Conservation (phyloP, 345 rosid species). For the Lepidium didymum region DNA sequence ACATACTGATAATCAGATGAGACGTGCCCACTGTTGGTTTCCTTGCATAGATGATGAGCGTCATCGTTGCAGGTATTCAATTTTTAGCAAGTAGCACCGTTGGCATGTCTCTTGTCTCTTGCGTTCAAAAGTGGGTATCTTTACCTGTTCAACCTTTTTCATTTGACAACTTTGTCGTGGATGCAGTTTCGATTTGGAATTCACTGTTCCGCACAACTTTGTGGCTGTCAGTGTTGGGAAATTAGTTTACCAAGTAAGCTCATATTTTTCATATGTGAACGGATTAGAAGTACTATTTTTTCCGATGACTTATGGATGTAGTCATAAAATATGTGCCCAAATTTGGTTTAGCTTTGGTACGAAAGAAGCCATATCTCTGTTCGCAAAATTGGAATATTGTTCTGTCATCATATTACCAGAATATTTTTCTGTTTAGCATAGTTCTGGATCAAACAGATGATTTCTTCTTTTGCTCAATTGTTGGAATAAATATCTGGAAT, state of each 20-base stretch:
- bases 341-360: neutral
- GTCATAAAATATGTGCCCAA: neutral
- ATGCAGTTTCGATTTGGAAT: slow-evolving; percentile 88
- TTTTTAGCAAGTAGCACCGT: neutral
- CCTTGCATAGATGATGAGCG: slow-evolving; percentile 79
- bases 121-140: neutral
- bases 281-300: neutral
- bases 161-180: neutral
- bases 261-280: slow-evolving; percentile 10
- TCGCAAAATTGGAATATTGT: neutral
- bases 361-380: neutral
- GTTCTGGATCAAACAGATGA: neutral
- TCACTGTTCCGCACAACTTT: slow-evolving; percentile 80
- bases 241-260: slow-evolving; percentile 77
- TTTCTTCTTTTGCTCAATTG: neutral
- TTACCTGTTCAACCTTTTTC: neutral
- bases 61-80: slow-evolving; percentile 74
- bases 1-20: slow-evolving; percentile 81
- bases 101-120: neutral
- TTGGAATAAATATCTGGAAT: neutral
- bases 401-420: neutral
- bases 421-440: neutral
- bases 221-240: slow-evolving; percentile 91
- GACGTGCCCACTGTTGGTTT: slow-evolving; percentile 97
- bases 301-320: neutral